Conservation (phyloP, 441 rosid species). For the Croton laevigatus region DNA sequence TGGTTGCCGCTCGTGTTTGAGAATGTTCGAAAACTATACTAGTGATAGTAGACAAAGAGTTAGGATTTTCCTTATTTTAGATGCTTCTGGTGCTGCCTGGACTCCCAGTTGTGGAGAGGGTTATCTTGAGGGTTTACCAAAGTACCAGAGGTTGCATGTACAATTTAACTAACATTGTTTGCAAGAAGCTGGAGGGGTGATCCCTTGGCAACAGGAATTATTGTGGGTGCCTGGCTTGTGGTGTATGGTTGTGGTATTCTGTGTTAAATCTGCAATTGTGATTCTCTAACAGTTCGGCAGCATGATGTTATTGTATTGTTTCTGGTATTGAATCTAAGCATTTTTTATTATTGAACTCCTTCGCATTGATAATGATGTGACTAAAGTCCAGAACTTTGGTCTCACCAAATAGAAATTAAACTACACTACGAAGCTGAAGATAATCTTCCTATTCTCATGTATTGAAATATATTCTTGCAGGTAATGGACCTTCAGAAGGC, state of each 20-base stretch:
- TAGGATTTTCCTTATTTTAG: not conserved
- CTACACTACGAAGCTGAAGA: not conserved
- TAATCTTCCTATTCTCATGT: not conserved
- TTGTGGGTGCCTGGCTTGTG: not conserved
- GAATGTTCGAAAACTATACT: not conserved
- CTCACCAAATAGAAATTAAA: not conserved
- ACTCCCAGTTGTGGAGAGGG: constrained; percentile 2
- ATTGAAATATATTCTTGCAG: constrained; percentile 30
- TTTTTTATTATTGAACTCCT: not conserved
- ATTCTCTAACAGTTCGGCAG: not conserved
- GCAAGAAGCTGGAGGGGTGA: constrained; percentile 7
- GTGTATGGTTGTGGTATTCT: not conserved
- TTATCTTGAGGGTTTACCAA: not conserved
- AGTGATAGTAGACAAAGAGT: not conserved
- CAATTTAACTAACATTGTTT: not conserved
- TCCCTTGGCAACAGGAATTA: not conserved
- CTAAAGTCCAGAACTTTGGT: not conserved
- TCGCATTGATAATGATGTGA: not conserved
- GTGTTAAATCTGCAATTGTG: not conserved
- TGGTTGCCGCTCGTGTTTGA: not conserved
- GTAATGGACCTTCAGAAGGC: constrained; percentile 46
- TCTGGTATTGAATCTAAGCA: not conserved
- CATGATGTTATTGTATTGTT: not conserved
- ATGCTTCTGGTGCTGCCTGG: not conserved
- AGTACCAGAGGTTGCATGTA: not conserved